These are phyloP conservation scores for Gypsophila paniculata DNA, from an alignment of 179 eudicot species.

Conservation along the genomic window DNA sequence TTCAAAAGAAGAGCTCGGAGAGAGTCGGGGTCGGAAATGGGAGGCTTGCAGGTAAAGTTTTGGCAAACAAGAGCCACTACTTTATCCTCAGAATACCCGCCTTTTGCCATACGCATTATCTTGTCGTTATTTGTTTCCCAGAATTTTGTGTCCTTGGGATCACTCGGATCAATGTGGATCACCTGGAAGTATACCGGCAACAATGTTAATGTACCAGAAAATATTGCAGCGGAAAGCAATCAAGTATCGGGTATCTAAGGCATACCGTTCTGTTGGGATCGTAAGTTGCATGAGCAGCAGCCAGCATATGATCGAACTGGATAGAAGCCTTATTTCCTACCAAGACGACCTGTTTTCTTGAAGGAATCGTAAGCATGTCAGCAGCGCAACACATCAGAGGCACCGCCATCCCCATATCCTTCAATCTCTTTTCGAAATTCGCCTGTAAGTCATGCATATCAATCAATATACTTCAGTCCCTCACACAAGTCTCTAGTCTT, in stretches of 20 bases:
- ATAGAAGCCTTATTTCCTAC: slow-evolving; percentile 54
- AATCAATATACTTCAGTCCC: not conserved
- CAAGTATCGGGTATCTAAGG: not conserved
- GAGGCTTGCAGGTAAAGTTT: slow-evolving; percentile 74
- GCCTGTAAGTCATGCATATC: slow-evolving; percentile 42
- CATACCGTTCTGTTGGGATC: slow-evolving; percentile 70
- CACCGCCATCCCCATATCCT: slow-evolving; percentile 72
- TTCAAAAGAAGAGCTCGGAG: slow-evolving; percentile 50
- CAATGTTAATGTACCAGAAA: too few relatives aligned
- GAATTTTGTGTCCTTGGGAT: slow-evolving; percentile 54
- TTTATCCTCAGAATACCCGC: slow-evolving; percentile 39
- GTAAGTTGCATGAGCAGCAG: slow-evolving; percentile 61
- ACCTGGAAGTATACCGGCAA: slow-evolving; percentile 38
- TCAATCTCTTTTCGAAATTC: slow-evolving; percentile 61
- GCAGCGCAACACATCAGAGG: slow-evolving; percentile 94
- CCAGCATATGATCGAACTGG: slow-evolving; percentile 55
- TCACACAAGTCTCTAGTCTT: not conserved
- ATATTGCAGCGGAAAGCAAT: not conserved
- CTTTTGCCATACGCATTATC: slow-evolving; percentile 64
- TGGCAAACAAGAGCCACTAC: slow-evolving; percentile 70
- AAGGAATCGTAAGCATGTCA: slow-evolving; percentile 68
- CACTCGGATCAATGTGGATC: slow-evolving; percentile 59
- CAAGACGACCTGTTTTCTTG: slow-evolving; percentile 70
- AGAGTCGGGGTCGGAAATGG: slow-evolving; percentile 47
- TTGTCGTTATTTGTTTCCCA: slow-evolving; percentile 63